Conservation (phyloP, 192 early-diverging fungal species). For the Coemansia sp. region DNA sequence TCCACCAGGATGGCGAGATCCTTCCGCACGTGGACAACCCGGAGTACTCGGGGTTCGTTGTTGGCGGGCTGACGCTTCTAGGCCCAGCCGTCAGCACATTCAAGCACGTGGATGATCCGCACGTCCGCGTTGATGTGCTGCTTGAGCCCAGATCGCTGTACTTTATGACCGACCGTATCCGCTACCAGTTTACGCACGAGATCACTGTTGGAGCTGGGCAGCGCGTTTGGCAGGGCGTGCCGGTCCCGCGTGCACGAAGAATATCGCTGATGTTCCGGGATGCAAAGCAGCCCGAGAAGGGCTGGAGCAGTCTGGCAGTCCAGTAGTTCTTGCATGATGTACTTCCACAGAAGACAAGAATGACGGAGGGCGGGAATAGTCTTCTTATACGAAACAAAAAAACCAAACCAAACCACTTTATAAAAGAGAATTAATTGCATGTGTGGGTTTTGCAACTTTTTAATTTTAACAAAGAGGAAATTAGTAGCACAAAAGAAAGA, state of each 20-base stretch:
- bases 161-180: constrained; percentile 67
- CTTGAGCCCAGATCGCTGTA: constrained; percentile 70
- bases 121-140: constrained; percentile 60
- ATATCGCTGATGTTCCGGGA: constrained; percentile 78
- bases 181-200: constrained; percentile 81
- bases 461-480: neutral
- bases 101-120: constrained; percentile 63
- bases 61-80: constrained; percentile 74
- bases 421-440: no score
- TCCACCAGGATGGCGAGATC: constrained; percentile 72
- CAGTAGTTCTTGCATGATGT: no score
- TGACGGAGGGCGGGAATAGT: no score
- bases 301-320: constrained; percentile 38
- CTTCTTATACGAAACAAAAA: no score
- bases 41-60: constrained; percentile 72
- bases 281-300: constrained; percentile 39
- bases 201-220: constrained; percentile 60
- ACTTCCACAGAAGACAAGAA: no score
- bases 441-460: neutral
- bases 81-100: constrained; percentile 75
- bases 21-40: constrained; percentile 81
- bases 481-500: neutral
- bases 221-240: constrained; percentile 56
- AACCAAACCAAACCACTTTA: no score
- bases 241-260: constrained; percentile 60